phyloP scores from a whole-genome alignment of 306 rosid species.

The Casuarina glauca region DNA sequence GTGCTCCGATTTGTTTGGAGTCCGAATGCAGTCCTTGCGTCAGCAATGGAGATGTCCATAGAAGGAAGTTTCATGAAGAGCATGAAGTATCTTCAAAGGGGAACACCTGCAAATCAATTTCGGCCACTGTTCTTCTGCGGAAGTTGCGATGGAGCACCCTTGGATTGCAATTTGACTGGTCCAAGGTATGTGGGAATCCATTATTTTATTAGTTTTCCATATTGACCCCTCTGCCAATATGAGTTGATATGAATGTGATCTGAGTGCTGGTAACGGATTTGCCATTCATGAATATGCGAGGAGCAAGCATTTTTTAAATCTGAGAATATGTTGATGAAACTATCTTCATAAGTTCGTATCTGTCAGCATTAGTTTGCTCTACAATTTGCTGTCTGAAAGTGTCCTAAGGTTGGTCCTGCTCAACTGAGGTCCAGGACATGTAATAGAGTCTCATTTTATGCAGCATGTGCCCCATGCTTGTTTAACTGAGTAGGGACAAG shows the following conservation, averaged over 20 bases:
- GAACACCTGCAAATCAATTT: conserved; percentile 48
- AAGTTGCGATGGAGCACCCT: conserved; percentile 98
- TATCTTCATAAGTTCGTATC: neutral
- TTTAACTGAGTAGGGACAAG: neutral
- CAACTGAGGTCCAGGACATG: neutral
- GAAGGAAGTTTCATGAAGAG: conserved; percentile 57
- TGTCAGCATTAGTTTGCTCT: neutral
- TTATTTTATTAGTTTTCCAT: neutral
- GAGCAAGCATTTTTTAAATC: neutral
- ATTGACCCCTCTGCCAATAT: neutral
- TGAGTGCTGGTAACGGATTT: neutral
- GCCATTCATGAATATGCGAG: neutral
- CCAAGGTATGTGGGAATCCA: conserved; percentile 54
- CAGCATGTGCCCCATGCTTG: neutral
- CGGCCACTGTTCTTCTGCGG: conserved; percentile 59
- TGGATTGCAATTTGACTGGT: conserved; percentile 93
- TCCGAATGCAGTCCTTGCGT: conserved; percentile 33
- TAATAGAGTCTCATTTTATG: neutral
- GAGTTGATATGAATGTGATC: neutral
- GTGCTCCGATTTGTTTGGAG: conserved; percentile 19
- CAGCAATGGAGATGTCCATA: conserved; percentile 21
- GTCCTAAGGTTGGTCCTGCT: neutral
- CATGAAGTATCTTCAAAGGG: conserved; percentile 33
- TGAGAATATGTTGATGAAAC: neutral
- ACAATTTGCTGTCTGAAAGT: neutral